phyloP scores from a whole-genome alignment of 2,329 filamentous ascomycete genomes.

The Xylariaceae sp. region DNA sequence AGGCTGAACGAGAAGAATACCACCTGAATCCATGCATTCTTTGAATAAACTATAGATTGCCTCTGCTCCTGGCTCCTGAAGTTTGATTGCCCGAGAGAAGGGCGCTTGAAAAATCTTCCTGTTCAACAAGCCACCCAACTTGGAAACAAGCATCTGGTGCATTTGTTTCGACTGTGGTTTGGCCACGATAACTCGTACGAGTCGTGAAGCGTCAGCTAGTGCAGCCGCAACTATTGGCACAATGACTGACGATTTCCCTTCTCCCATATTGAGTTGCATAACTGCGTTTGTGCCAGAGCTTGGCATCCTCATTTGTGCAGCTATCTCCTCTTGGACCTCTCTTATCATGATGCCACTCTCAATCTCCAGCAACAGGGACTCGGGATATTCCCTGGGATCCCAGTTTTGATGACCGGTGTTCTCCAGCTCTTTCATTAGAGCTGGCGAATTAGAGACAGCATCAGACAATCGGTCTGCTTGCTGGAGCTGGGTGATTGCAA shows the following conservation, averaged over 20 bases:
- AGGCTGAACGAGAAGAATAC: slow-evolving; percentile 66
- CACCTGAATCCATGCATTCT: slow-evolving; percentile 56
- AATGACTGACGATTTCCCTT: slow-evolving; percentile 74
- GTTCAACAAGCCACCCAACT: slow-evolving; percentile 61
- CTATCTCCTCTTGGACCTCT: slow-evolving; percentile 62
- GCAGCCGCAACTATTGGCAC: slow-evolving; percentile 65
- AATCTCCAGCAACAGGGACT: slow-evolving; percentile 68
- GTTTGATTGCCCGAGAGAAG: slow-evolving; percentile 57
- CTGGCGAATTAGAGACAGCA: slow-evolving; percentile 31
- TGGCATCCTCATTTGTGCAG: slow-evolving; percentile 58
- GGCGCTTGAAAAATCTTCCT: slow-evolving; percentile 63
- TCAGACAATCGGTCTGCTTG: slow-evolving; percentile 48
- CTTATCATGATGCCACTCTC: slow-evolving; percentile 69
- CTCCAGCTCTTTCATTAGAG: slow-evolving; percentile 49
- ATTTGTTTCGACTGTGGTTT: slow-evolving; percentile 68
- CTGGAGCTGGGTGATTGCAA: slow-evolving; percentile 49
- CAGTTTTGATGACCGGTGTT: slow-evolving; percentile 64
- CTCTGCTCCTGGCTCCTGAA: slow-evolving; percentile 40
- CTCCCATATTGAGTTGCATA: slow-evolving; percentile 74
- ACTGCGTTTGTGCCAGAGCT: slow-evolving; percentile 52
- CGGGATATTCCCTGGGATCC: slow-evolving; percentile 57
- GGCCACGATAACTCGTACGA: slow-evolving; percentile 65
- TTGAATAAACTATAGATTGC: slow-evolving; percentile 47
- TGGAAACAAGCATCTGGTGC: slow-evolving; percentile 58
- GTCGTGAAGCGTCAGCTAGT: slow-evolving; percentile 54